Conservation (phyloP, 768 basidiomycete genomes). For the Ephemerocybe angulata region DNA sequence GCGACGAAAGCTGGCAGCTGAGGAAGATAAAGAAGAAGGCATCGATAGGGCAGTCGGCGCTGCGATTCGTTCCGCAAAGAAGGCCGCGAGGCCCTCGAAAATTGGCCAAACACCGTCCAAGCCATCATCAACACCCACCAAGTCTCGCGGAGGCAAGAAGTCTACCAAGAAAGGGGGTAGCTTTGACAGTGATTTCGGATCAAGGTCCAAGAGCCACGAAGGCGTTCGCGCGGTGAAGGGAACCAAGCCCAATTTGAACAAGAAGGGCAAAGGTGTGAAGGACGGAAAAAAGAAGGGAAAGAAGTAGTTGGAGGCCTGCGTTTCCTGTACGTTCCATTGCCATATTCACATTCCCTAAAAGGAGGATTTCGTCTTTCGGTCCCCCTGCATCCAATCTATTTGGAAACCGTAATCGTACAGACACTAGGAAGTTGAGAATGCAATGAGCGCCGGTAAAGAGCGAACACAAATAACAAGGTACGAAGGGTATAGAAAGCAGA, state of each 20-base stretch:
- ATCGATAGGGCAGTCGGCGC: constrained; percentile 56
- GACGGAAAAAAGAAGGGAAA: background rate
- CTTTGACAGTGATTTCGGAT: constrained; percentile 52
- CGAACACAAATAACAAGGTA: background rate
- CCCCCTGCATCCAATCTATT: background rate
- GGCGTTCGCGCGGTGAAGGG: background rate
- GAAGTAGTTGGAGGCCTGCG: background rate
- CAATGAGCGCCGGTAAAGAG: background rate
- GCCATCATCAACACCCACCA: constrained; percentile 22
- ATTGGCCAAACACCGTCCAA: constrained; percentile 51
- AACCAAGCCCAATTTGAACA: constrained; percentile 5
- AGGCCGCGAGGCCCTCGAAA: constrained; percentile 65
- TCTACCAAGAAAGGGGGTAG: constrained; percentile 29
- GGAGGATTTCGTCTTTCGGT: background rate
- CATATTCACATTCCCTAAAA: background rate
- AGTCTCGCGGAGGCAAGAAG: constrained; percentile 25
- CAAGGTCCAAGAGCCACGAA: constrained; percentile 5
- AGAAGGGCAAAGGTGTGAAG: no score
- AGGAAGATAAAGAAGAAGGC: constrained; percentile 67
- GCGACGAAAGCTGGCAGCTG: constrained; percentile 80
- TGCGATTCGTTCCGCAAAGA: constrained; percentile 87
- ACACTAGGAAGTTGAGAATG: background rate
- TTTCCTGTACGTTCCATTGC: background rate
- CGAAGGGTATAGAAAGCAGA: background rate
- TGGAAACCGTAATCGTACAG: background rate